Percentiles rank a stretch among this genome's conserved stretches.
Conservation (phyloP, 371 early-diverging fungal genomes). For the Apophysomyces trapeziformis region DNA sequence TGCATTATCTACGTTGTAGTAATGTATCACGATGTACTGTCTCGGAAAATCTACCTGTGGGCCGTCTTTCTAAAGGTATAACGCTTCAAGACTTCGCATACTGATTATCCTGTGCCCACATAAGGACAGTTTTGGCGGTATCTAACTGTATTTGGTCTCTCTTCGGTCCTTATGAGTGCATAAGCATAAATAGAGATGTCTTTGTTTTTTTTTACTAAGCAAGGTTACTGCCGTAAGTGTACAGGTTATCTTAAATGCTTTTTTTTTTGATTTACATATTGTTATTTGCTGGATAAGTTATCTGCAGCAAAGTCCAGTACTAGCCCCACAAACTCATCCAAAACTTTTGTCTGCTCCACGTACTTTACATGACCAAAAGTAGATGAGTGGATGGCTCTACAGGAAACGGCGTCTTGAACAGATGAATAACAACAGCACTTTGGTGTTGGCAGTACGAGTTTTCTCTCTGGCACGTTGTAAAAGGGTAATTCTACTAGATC, state of each 20-base stretch:
- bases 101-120: too few relatives aligned
- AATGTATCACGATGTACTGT: too few relatives aligned
- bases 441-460: slow-evolving; percentile 2
- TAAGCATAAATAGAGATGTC: too few relatives aligned
- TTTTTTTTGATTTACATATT: background rate
- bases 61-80: too few relatives aligned
- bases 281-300: slow-evolving; percentile 3
- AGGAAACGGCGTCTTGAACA: background rate
- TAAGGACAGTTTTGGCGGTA: too few relatives aligned
- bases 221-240: too few relatives aligned
- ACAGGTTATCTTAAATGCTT: background rate
- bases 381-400: background rate
- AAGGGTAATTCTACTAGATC: slow-evolving; percentile 1
- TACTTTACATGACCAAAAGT: slow-evolving; percentile 15
- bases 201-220: too few relatives aligned
- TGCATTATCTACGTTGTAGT: too few relatives aligned
- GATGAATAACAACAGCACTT: background rate
- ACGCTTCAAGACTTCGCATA: too few relatives aligned
- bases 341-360: slow-evolving; percentile 25
- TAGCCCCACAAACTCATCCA: slow-evolving; percentile 34
- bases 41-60: too few relatives aligned
- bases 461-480: background rate
- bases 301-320: slow-evolving; percentile 29
- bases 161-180: too few relatives aligned
- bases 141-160: too few relatives aligned